Base-by-base conservation (phyloP, 106 monocot species). In the Allium fistulosum region DNA sequence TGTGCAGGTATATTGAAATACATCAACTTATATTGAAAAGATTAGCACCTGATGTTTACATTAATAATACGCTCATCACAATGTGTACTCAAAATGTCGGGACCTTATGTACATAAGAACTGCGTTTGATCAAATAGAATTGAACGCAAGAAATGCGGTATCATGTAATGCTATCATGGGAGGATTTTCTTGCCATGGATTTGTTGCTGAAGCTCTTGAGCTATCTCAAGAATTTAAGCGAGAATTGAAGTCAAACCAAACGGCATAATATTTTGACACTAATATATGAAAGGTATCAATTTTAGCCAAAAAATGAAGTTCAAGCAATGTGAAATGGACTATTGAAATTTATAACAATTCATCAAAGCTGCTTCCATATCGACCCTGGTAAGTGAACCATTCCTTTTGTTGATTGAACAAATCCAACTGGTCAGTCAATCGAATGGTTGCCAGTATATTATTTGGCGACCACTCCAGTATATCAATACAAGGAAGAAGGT, bases 151-250 rank as follows among this genome's bases (percentile, higher is more conserved):
- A 53, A 79, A 96, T 73, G 77, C 86, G 26, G 75, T 96, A 8
- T 81, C 95, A 26, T 96, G 91, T 85, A 96, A 96, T 67, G 91
- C 95, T 13, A 81, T 96, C 71, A 91, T 96, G 2, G 85, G 88
- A 37, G 76, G 88, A 14, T 86, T 82, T 58, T 87, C 85, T 13
- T 81, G 86, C 59, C 87, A 96, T 71, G 91, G 91, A 4, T 68
- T 63, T 59, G 88, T 86, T 9, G 62, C 8, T 10, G 78, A 86
- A 68, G 83, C 91, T 15, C 77, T 91, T 17, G 46, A 59, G 1
- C 77, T 96, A 55, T 96, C 88, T 13, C 11, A 65, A 28, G 66
- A 77, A 50, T 86, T 96, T 91, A 86, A 82, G 71, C 1, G 22
- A 73, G 11, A 28, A 61, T 55, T 27, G 77, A 72, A 11, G 71